phyloP scores from a whole-genome alignment of 129 eudicot genomes.

The Centaurea solstitialis region DNA sequence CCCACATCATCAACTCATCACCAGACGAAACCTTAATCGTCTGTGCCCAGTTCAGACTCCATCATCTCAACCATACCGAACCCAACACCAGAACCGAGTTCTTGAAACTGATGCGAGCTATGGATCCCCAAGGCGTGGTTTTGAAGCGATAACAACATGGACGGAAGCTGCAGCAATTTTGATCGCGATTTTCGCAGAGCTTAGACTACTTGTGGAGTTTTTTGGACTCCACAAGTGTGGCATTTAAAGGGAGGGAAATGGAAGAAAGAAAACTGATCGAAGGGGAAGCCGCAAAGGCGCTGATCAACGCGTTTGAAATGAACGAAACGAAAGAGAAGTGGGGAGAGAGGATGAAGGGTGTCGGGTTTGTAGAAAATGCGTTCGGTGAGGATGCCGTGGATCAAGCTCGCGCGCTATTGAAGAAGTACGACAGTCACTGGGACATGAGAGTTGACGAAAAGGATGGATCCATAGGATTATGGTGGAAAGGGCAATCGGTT shows the following conservation, averaged over 20 bases:
- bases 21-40: slow-evolving; percentile 65
- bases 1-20: slow-evolving; percentile 50
- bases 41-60: slow-evolving; percentile 76
- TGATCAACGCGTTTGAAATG: slow-evolving; percentile 65
- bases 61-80: slow-evolving; percentile 52
- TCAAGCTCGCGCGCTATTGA: slow-evolving; percentile 71
- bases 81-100: slow-evolving; percentile 72
- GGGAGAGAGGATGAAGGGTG: slow-evolving; percentile 71
- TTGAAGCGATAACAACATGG: slow-evolving; percentile 67
- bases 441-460: slow-evolving; percentile 68
- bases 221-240: slow-evolving; percentile 79
- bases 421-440: slow-evolving; percentile 82
- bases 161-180: slow-evolving; percentile 61
- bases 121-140: slow-evolving; percentile 72
- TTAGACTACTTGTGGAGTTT: slow-evolving; percentile 73
- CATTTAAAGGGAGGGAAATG: slow-evolving; percentile 76
- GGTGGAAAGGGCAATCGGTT: slow-evolving; percentile 83
- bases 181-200: slow-evolving; percentile 56
- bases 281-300: slow-evolving; percentile 73
- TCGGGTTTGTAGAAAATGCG: slow-evolving; percentile 47
- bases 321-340: slow-evolving; percentile 76
- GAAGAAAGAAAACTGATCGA: slow-evolving; percentile 80
- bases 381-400: slow-evolving; percentile 69
- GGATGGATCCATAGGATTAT: slow-evolving; percentile 56
- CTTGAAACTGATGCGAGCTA: slow-evolving; percentile 44